Evolutionary conservation across 345 rosid species (phyloP).

Genomic region (Citrus cavaleriei): DNA sequence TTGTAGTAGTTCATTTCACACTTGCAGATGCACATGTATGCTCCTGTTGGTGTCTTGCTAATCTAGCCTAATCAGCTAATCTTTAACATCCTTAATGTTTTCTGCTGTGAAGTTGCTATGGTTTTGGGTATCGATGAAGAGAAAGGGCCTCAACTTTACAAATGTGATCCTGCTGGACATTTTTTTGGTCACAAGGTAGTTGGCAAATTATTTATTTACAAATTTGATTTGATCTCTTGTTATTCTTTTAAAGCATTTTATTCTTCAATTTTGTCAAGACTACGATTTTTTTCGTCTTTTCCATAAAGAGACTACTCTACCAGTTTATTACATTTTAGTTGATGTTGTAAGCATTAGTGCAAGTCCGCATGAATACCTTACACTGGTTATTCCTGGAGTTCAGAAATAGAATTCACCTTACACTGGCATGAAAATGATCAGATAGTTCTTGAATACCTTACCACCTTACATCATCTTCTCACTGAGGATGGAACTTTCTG

Average conservation of each 20-base stretch:
- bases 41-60: background rate
- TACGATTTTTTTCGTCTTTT: background rate
- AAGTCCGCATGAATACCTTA: background rate
- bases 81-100: background rate
- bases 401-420: background rate
- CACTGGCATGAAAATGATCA: background rate
- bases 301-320: background rate
- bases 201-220: background rate
- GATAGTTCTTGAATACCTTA: background rate
- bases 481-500: background rate
- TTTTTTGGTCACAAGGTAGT: slow-evolving; percentile 94
- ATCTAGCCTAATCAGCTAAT: background rate
- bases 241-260: background rate
- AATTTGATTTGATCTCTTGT: background rate
- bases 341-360: background rate
- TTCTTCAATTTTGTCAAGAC: background rate
- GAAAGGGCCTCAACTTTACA: slow-evolving; percentile 85
- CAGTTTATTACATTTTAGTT: background rate
- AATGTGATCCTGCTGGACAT: slow-evolving; percentile 99
- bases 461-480: background rate
- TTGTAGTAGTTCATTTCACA: background rate
- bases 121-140: slow-evolving; percentile 96
- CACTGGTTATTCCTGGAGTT: background rate
- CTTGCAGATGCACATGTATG: background rate
- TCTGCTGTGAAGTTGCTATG: slow-evolving; percentile 71